Evolutionary conservation across 1,284 basidiomycete species (phyloP).

Genomic region (Apiotrichum gracile): DNA sequence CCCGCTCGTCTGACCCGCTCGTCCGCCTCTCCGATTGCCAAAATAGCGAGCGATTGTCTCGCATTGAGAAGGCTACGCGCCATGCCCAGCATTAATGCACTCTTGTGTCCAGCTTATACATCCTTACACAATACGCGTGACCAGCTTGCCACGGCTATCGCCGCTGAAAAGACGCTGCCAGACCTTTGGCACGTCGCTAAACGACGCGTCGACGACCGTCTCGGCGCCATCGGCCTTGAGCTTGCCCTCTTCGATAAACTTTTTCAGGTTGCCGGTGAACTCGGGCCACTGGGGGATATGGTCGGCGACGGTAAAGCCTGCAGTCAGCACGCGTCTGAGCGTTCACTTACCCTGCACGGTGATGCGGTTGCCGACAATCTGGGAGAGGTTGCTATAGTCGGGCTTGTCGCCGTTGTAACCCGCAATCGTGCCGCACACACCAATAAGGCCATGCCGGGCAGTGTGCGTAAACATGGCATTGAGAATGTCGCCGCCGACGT

Average conservation of each 20-base stretch:
- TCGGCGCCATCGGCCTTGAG: slow-evolving; percentile 1
- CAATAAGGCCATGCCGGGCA: slow-evolving; percentile 43
- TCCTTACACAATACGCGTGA: no score
- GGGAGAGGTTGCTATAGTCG: slow-evolving; percentile 11
- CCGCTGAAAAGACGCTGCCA: slow-evolving; percentile 26
- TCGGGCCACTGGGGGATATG: slow-evolving; percentile 6
- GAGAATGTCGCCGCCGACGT: slow-evolving; percentile 48
- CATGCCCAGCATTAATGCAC: no score
- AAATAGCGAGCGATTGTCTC: no score
- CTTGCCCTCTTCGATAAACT: slow-evolving; percentile 9
- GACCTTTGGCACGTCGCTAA: slow-evolving; percentile 24
- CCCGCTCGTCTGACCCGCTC: no score
- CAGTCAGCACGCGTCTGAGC: neutral
- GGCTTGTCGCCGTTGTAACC: slow-evolving; percentile 7
- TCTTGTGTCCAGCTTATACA: no score
- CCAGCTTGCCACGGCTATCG: slow-evolving; percentile 24
- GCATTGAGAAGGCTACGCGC: no score
- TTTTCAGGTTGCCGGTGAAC: neutral
- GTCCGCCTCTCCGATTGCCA: no score
- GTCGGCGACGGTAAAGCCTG: slow-evolving; percentile 39
- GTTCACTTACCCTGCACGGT: slow-evolving; percentile 31
- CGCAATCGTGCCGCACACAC: slow-evolving; percentile 39
- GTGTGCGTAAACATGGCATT: slow-evolving; percentile 40
- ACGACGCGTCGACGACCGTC: slow-evolving; percentile 15
- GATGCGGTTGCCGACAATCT: slow-evolving; percentile 41